phyloP scores from a whole-genome alignment of 495 filamentous ascomycete species.

The Lophium mytilinum region DNA sequence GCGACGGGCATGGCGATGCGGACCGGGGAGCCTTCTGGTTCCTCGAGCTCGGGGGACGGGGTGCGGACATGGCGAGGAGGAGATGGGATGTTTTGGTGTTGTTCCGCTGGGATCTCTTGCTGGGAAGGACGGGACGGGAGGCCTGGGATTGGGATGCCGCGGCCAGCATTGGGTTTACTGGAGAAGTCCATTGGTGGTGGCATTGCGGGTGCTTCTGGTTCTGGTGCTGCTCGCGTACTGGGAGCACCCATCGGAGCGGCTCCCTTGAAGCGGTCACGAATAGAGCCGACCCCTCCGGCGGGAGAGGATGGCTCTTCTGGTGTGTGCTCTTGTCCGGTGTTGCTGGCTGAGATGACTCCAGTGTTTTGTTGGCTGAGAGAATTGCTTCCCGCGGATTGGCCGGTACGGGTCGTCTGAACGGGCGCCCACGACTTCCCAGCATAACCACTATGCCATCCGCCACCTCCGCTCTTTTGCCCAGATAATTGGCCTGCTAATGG shows the following conservation, averaged over 20 bases:
- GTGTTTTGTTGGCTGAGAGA: conserved; percentile 43
- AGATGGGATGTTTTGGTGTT: conserved; percentile 43
- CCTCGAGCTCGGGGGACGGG: conserved; percentile 50
- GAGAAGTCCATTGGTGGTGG: conserved; percentile 56
- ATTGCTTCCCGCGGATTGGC: conserved; percentile 51
- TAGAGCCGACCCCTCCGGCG: conserved; percentile 54
- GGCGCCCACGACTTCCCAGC: conserved; percentile 80
- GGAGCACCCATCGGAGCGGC: conserved; percentile 57
- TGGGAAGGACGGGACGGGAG: conserved; percentile 55
- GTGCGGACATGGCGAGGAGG: conserved; percentile 53
- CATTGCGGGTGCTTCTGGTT: conserved; percentile 34
- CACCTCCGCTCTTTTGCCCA: conserved; percentile 58
- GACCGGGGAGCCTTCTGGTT: conserved; percentile 60
- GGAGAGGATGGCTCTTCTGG: conserved; percentile 45
- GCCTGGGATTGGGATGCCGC: conserved; percentile 66
- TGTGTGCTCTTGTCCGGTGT: conserved; percentile 46
- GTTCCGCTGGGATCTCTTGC: conserved; percentile 43
- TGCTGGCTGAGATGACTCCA: too few species aligned
- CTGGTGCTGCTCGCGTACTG: conserved; percentile 36
- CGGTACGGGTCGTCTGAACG: conserved; percentile 63
- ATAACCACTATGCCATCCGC: conserved; percentile 85
- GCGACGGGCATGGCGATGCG: conserved; percentile 81
- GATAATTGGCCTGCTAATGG: conserved; percentile 56
- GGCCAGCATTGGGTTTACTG: conserved; percentile 49
- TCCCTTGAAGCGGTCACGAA: conserved; percentile 71